Evolutionary conservation across 2,329 filamentous ascomycete genomes (phyloP), one percentile per base, ranked within the genome.

Genomic region (Xenosphaeropsis pyriputrescens): DNA sequence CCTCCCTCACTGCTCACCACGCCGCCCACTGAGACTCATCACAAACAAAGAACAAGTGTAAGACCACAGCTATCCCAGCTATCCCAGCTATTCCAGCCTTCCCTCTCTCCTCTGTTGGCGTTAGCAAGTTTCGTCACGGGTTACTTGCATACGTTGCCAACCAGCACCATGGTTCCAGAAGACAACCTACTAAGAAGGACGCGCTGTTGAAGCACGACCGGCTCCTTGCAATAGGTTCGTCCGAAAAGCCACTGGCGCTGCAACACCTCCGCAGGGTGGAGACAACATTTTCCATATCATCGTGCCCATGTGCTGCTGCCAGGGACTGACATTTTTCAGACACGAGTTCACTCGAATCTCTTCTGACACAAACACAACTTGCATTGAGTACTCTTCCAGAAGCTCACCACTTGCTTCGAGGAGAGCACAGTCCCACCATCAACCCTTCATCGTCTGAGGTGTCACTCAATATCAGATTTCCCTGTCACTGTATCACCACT

Each of bases 201-300:
- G 43, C 39, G 45, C 42, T 41, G 41, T 41, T 43, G 37, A 49
- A 50, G 49, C 50, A 50, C 39, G 43, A 47, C 53, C 53, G 52
- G 52, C 37, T 52, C 38, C 48, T 43, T 49, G 51, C 54, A 45
- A 57, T 47, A 56, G 50, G 56, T 57, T 57, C 50, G 48, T 55
- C 44, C 51, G 47, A 52, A 54, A 26, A 53, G 47, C 47, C 43
- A 46, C 43, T 42, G 38, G 44, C 42, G 42, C 46, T 48, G 43
- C 43, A 46, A 14, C 39, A 14, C 34, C 42, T 43, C 42, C 43
- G 39, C 41, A 48, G 44, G 49, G 47, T 46, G 49, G 50, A 51
- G 47, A 50, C 48, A 52, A 45, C 52, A 46, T 40, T 43, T 44
- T 49, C 45, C 49, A 43, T 43, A 50, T 42, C 38, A 47, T 42